These are phyloP conservation scores for Aspergillus japonicus DNA, from an alignment of 2,329 filamentous ascomycete genomes.

Conservation along the genomic window DNA sequence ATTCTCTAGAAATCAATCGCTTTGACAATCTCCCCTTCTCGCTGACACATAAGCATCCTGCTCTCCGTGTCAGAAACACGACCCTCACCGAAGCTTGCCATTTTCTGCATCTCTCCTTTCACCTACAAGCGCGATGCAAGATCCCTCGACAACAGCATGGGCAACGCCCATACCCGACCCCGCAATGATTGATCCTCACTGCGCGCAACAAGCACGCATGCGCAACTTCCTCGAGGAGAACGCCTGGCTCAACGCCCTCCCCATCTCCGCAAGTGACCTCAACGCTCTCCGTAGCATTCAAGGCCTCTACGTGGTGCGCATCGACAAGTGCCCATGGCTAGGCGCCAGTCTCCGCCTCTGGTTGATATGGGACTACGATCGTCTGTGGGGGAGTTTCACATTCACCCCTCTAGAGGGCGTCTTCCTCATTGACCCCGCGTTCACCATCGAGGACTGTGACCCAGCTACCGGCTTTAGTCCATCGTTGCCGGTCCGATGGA, in stretches of 20 bases:
- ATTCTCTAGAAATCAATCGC: too few relatives aligned
- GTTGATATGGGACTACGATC: conserved; percentile 12
- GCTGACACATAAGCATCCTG: too few relatives aligned
- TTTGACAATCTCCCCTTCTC: too few relatives aligned
- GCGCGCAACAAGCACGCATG: too few relatives aligned
- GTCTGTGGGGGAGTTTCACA: conserved; percentile 10
- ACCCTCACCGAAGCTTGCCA: too few relatives aligned
- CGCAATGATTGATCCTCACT: too few relatives aligned
- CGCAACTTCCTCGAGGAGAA: not conserved
- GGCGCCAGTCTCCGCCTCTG: not conserved
- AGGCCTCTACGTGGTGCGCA: conserved; percentile 2
- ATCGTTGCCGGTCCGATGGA: conserved; percentile 4
- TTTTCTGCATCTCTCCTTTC: too few relatives aligned
- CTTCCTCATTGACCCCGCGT: conserved; percentile 7
- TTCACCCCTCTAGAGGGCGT: not conserved
- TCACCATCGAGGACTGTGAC: not conserved
- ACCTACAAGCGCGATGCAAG: too few relatives aligned
- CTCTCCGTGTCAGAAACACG: too few relatives aligned
- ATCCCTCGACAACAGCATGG: too few relatives aligned
- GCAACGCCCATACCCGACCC: too few relatives aligned
- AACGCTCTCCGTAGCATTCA: not conserved
- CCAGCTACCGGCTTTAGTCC: not conserved
- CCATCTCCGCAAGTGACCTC: not conserved
- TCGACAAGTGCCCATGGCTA: not conserved
- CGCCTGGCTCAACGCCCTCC: not conserved